These are phyloP conservation scores for Emergomyces africanus DNA, from an alignment of 2,329 filamentous ascomycete species.

Conservation along the genomic window DNA sequence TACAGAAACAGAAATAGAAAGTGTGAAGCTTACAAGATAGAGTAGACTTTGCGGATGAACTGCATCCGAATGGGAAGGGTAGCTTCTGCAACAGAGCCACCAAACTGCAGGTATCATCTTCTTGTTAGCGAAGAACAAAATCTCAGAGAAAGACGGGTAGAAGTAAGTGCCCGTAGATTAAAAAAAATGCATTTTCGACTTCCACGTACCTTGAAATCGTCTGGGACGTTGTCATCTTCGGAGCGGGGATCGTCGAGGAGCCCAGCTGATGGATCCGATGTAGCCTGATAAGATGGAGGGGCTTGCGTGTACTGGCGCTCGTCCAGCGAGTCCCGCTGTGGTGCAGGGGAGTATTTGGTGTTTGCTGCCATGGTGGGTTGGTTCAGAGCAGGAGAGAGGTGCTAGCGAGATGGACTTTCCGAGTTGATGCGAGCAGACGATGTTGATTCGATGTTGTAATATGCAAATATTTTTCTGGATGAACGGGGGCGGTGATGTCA, in stretches of 20 bases:
- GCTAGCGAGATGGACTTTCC: too few relatives aligned
- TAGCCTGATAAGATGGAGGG: conserved; percentile 67
- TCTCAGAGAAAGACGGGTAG: neutral
- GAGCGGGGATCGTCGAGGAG: conserved; percentile 54
- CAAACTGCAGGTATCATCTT: conserved; percentile 49
- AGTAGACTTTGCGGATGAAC: conserved; percentile 95
- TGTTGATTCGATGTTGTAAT: too few relatives aligned
- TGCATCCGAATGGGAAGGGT: conserved; percentile 94
- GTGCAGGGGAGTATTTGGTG: conserved; percentile 70
- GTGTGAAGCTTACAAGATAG: conserved; percentile 54
- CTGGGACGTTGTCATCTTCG: conserved; percentile 83
- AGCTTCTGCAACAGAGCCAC: conserved; percentile 82
- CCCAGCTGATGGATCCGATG: conserved; percentile 43
- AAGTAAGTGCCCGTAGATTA: neutral
- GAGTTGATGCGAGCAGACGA: neutral
- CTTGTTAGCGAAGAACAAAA: neutral
- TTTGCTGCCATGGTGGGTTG: conserved; percentile 50
- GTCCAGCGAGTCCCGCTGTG: conserved; percentile 76
- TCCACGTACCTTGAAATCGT: conserved; percentile 75
- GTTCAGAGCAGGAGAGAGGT: neutral
- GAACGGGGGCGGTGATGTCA: neutral
- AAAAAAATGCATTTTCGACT: neutral
- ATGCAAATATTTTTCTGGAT: too few relatives aligned
- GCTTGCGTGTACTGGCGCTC: conserved; percentile 57
- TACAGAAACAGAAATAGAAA: neutral